Percentiles rank a stretch among this genome's conserved stretches.
phyloP scores from a whole-genome alignment of 2,329 filamentous ascomycete species.

The Beauveria caledonica region DNA sequence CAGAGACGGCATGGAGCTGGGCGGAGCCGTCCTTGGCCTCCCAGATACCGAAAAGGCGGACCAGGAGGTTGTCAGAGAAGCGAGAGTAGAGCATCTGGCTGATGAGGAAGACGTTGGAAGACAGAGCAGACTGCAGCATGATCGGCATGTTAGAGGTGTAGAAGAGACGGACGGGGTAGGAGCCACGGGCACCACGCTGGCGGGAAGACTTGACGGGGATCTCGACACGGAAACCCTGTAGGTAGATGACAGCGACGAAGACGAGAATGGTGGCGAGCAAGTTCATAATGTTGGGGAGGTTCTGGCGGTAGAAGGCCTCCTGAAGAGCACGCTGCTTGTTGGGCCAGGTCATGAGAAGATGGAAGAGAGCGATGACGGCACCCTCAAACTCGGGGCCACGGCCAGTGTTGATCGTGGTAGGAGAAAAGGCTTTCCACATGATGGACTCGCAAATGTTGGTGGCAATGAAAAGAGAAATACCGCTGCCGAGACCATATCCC shows the following conservation, averaged over 20 bases:
- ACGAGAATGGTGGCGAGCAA: slow-evolving; percentile 84
- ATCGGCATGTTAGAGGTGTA: slow-evolving; percentile 99
- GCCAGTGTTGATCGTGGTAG: slow-evolving; percentile 98
- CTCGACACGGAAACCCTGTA: slow-evolving; percentile 98
- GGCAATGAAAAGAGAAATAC: slow-evolving; percentile 98
- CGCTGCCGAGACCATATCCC: slow-evolving; percentile 95
- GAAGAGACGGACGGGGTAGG: slow-evolving; percentile 97
- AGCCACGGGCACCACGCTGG: slow-evolving; percentile 96
- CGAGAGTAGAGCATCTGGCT: slow-evolving; percentile 99
- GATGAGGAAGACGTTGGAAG: slow-evolving; percentile 98
- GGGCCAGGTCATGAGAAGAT: slow-evolving; percentile 95
- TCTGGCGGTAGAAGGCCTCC: slow-evolving; percentile 99
- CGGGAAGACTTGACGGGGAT: slow-evolving; percentile 99
- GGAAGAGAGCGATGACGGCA: slow-evolving; percentile 94
- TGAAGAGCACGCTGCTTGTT: slow-evolving; percentile 98
- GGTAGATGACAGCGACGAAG: slow-evolving; percentile 97
- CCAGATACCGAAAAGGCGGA: slow-evolving; percentile 96
- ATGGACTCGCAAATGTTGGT: slow-evolving; percentile 99
- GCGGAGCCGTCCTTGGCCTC: slow-evolving; percentile 93
- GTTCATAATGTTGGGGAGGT: slow-evolving; percentile 99
- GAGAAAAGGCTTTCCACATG: slow-evolving; percentile 99
- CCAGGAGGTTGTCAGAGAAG: slow-evolving; percentile 97
- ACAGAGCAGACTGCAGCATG: slow-evolving; percentile 98
- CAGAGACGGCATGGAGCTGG: slow-evolving; percentile 87
- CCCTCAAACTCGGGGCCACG: slow-evolving; percentile 99